Evolutionary conservation across 768 basidiomycete species (phyloP).

Genomic region (Lactarius indigo): DNA sequence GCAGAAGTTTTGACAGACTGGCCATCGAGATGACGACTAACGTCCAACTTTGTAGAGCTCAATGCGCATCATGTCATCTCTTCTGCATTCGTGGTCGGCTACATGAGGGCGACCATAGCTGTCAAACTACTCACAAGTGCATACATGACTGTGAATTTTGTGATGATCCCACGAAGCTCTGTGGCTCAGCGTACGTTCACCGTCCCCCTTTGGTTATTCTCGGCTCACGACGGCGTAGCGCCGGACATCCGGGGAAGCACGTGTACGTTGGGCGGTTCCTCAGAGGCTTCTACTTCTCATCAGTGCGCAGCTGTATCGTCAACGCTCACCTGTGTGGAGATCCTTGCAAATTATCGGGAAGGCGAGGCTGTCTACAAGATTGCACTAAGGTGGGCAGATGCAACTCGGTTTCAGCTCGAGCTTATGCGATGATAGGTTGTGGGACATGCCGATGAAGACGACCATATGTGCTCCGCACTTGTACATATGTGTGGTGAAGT

Average conservation of each 20-base stretch:
- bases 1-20: constrained; percentile 42
- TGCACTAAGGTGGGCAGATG: constrained; percentile 48
- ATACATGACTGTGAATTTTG: constrained; percentile 41
- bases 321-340: constrained; percentile 53
- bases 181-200: constrained; percentile 45
- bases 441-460: constrained; percentile 46
- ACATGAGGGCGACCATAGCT: constrained; percentile 49
- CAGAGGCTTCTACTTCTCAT: background rate
- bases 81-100: constrained; percentile 44
- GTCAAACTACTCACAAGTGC: constrained; percentile 49
- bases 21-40: constrained; percentile 45
- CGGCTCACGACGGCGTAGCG: constrained; percentile 34
- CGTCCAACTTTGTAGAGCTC: constrained; percentile 47
- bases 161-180: constrained; percentile 35
- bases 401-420: too few species aligned
- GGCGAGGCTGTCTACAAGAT: constrained; percentile 47
- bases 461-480: constrained; percentile 53
- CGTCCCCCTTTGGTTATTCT: background rate
- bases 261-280: constrained; percentile 37
- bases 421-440: constrained; percentile 36
- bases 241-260: constrained; percentile 54
- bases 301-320: constrained; percentile 43
- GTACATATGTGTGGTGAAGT: constrained; percentile 60
- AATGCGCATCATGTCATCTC: constrained; percentile 48
- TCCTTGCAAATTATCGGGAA: constrained; percentile 43